These are phyloP conservation scores for Scheffersomyces cryptocercus DNA, from an alignment of 1,139 yeast genomes.

Conservation along the genomic window DNA sequence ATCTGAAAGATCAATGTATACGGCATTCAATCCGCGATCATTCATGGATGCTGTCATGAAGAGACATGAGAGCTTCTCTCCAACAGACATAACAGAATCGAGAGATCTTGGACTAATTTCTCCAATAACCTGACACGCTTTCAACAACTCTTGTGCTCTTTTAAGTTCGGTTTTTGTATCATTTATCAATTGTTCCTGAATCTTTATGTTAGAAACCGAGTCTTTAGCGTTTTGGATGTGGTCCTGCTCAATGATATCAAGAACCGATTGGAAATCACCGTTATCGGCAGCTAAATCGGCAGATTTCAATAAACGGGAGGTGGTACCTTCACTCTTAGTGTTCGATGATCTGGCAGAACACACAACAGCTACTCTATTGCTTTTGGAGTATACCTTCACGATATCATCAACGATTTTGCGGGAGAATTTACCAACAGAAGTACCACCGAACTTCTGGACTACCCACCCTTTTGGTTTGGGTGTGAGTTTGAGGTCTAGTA, in stretches of 20 bases:
- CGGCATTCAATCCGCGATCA: conserved; percentile 75
- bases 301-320: conserved; percentile 76
- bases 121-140: conserved; percentile 89
- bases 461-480: conserved; percentile 60
- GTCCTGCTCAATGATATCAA: conserved; percentile 70
- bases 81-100: conserved; percentile 89
- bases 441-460: conserved; percentile 95
- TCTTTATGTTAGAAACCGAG: conserved; percentile 45
- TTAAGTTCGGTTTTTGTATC: conserved; percentile 68
- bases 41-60: conserved; percentile 84
- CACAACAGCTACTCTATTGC: conserved; percentile 85
- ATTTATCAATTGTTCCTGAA: conserved; percentile 50
- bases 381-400: conserved; percentile 61
- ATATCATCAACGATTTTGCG: conserved; percentile 81
- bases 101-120: conserved; percentile 87
- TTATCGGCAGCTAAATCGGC: conserved; percentile 73
- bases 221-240: conserved; percentile 73
- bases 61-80: conserved; percentile 88
- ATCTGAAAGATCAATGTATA: conserved; percentile 75
- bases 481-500: conserved; percentile 34
- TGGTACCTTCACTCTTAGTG: conserved; percentile 93
- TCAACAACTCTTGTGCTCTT: conserved; percentile 65
- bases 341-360: conserved; percentile 93
- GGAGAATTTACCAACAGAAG: conserved; percentile 96
- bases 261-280: conserved; percentile 51